Conservation (phyloP, 2,329 filamentous ascomycete genomes). For the Colletotrichum endophyticum region DNA sequence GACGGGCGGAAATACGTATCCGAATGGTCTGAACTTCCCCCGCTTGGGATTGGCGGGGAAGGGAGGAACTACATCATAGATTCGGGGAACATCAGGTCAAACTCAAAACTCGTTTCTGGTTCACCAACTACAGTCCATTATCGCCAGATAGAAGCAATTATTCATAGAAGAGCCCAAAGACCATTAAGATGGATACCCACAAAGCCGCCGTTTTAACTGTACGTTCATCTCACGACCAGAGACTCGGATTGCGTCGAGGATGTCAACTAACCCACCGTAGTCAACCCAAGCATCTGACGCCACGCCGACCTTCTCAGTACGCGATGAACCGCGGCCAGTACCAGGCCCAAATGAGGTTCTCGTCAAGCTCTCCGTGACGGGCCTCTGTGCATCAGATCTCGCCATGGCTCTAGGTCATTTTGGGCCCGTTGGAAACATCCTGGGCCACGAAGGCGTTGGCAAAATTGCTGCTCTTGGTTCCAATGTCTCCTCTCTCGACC, state of each 20-base stretch:
- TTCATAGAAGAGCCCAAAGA: background rate
- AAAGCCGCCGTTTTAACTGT: background rate
- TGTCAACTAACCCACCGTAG: background rate
- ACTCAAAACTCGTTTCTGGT: background rate
- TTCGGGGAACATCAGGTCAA: background rate
- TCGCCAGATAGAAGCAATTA: background rate
- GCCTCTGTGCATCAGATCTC: slow-evolving; percentile 44
- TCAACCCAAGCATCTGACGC: background rate
- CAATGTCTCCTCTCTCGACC: slow-evolving; percentile 28
- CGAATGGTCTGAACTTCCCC: background rate
- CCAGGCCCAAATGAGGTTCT: slow-evolving; percentile 31
- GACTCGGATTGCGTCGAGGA: background rate
- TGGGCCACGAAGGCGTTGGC: slow-evolving; percentile 52
- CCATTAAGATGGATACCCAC: background rate
- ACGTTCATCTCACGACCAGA: background rate
- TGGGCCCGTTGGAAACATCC: slow-evolving; percentile 35
- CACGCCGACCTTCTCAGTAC: background rate
- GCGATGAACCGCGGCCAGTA: background rate
- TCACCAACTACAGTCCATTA: background rate
- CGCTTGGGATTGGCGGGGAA: background rate
- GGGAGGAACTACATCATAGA: slow-evolving; percentile 1
- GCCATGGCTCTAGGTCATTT: slow-evolving; percentile 41
- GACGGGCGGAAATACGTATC: background rate
- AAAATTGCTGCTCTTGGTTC: slow-evolving; percentile 40
- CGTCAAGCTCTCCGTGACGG: slow-evolving; percentile 37